phyloP scores from a whole-genome alignment of 805 yeast species.

The Starmerella lactis-condensi region DNA sequence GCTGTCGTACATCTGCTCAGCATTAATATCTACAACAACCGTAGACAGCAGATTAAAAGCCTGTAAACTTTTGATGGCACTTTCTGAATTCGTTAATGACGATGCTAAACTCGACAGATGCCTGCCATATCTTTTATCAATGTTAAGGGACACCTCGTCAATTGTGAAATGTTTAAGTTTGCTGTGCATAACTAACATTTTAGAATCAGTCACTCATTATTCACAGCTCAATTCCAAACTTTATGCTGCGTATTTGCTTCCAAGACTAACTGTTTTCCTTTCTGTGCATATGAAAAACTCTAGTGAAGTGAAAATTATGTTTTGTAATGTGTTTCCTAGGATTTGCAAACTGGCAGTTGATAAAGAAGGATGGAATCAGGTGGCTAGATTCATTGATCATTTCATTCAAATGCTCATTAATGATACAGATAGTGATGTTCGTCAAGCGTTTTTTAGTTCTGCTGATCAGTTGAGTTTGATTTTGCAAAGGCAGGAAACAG shows the following conservation, averaged over 20 bases:
- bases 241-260: conserved; percentile 68
- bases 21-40: conserved; percentile 40
- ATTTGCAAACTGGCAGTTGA: conserved; percentile 38
- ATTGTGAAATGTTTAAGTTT: conserved; percentile 53
- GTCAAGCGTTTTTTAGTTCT: conserved; percentile 47
- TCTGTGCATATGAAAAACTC: too few relatives aligned
- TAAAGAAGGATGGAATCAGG: conserved; percentile 11
- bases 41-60: conserved; percentile 48
- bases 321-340: too few relatives aligned
- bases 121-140: conserved; percentile 57
- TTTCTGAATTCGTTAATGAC: conserved; percentile 61
- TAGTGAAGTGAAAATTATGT: too few relatives aligned
- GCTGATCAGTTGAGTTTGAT: conserved; percentile 64
- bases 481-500: conserved; percentile 73
- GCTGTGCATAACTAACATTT: conserved; percentile 44
- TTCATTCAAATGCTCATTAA: conserved; percentile 49
- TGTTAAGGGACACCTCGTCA: conserved; percentile 49
- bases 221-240: conserved; percentile 59
- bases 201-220: conserved; percentile 42
- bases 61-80: conserved; percentile 54
- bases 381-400: conserved; percentile 39
- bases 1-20: conserved; percentile 39
- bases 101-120: conserved; percentile 73
- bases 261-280: too few relatives aligned
- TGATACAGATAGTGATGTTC: conserved; percentile 46